Base-by-base conservation (phyloP, 2,329 filamentous ascomycete genomes). In the Simplicillium sp. region DNA sequence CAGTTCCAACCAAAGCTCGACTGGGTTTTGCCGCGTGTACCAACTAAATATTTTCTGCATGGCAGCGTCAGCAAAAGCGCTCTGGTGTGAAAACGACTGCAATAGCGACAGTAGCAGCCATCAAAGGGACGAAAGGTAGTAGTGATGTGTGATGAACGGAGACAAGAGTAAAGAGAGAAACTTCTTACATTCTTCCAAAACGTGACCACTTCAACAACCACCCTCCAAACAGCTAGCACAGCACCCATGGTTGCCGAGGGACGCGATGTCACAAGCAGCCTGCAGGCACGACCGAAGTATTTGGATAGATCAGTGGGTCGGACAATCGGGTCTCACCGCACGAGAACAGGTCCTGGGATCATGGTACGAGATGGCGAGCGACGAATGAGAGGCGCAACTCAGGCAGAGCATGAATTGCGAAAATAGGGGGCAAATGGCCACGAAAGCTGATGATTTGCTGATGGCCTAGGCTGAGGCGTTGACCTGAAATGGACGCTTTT, bases 41-140 rank as follows among this genome's bases (percentile, higher is more conserved):
- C 84, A 87, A 41, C 66, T 66, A 46, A 75, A 65, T 38, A 87
- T 63, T 67, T 77, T 82, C 85, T 90, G 59, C 39, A 58, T 46
- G 37, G 45, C 47, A 13, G 47, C 57, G 36, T 58, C 50, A 31
- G 50, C 31, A 34, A 44, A 38, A 20, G 38, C 13, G 45, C 9
- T 25, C 5, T 6, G 20, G 20, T 39, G 58, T 46, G 37, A 45
- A 48, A 13, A 47, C 57, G 36, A 59, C 50, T 29, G 50, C 29
- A 33, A 44, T 38, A 28, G 38, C 14, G 44, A 50, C 46, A 34
- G 12, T 36, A 38, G 35, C 35, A 28, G 28, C 37, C 33, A 29
- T 35, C 32, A 41, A 37, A 41, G 13, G 28, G 40, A 41, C 42
- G 44, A 44, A 49, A 51, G 37, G 43, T 44, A 38, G 49, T 47